Base-by-base conservation (phyloP, 768 basidiomycete species). In the Amanita phalloides region DNA sequence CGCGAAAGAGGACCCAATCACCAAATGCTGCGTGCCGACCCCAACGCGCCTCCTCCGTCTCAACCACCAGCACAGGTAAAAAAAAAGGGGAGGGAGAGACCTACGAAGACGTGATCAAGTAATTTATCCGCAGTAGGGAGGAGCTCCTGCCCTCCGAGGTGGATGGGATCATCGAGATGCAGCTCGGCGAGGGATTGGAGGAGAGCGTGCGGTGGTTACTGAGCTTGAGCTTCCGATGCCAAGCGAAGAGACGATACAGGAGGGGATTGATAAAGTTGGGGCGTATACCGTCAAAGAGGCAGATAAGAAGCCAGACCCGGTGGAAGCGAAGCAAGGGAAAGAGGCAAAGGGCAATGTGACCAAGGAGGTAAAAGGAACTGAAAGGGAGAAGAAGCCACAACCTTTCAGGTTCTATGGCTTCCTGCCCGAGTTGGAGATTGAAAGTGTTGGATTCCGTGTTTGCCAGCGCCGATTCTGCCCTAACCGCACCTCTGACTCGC, bases 101-200 rank as follows among this genome's bases (percentile, higher is more conserved):
- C 23, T 89, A 98, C 65, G 93, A 96, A 65, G 72, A 78, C 4
- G 78, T 94, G 17, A 65, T 98, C n/a, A 82, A 83, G 81, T 73
- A 71, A 66, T 98, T 99, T 69, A 67, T 98, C 49, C 69, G 67
- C 23, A 55, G 67, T n/a, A 64, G 71, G 0, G 79, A 93, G 56
- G 74, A 78, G 56, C 81, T 97, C 6, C 65, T 73, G 6, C 46
- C 54, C 3, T 33, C 46, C 9, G 82, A 90, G 63, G 83, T 89
- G 5, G 85, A 90, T 54, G 80, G 64, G 0, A 71, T 73, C 3
- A 67, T 97, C 17, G 78, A 86, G 33, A 86, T 90, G 81, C 68
- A 66, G 60, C 37, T 64, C 6, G 49, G 72, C 33, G 79, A 82
- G 48, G 60, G 67, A 4, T 64, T 86, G 11, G 76, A 81, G 61